phyloP scores from a whole-genome alignment of 2,329 filamentous ascomycete species.

The Microsporum audouinii region DNA sequence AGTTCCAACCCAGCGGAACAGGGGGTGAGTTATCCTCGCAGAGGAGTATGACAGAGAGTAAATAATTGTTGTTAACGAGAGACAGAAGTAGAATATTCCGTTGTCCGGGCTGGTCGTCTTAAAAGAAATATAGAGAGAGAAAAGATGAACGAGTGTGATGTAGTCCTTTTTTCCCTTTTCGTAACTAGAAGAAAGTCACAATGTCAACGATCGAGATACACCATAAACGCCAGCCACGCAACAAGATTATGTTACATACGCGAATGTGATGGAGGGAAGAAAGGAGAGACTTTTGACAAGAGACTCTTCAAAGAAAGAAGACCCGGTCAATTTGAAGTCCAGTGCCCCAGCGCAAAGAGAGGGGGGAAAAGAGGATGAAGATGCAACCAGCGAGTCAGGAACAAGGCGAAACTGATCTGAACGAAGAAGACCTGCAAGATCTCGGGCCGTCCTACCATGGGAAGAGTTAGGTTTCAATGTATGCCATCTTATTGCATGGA shows the following conservation, averaged over 20 bases:
- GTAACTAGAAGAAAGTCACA: neutral
- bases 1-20: conserved; percentile 1
- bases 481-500: neutral
- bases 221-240: neutral
- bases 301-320: neutral
- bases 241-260: neutral
- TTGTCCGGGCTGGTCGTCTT: neutral
- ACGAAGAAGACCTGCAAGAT: neutral
- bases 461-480: neutral
- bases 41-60: conserved; percentile 2
- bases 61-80: neutral
- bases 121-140: neutral
- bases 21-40: neutral
- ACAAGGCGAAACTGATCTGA: neutral
- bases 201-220: neutral
- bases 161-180: neutral
- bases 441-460: conserved; percentile 2
- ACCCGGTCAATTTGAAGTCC: neutral
- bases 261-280: neutral
- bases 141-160: neutral
- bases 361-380: neutral
- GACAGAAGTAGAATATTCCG: neutral
- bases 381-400: neutral
- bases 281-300: neutral
- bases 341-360: neutral